These are phyloP conservation scores for Tympanopsis confertula DNA, from an alignment of 2,329 filamentous ascomycete genomes.

Conservation along the genomic window DNA sequence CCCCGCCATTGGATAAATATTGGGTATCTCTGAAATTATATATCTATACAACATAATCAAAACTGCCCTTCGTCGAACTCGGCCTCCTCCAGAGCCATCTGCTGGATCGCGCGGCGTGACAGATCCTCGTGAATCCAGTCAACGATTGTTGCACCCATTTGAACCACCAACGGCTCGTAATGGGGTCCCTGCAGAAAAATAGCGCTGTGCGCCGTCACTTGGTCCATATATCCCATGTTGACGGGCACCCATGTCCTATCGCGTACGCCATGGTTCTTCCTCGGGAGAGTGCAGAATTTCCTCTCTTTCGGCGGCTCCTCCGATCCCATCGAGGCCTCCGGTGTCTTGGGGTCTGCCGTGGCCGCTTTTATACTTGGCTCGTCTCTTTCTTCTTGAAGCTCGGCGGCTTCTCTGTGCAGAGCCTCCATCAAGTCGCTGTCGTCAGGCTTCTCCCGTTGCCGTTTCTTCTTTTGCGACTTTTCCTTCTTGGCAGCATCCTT, in stretches of 20 bases:
- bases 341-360: background rate
- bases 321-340: background rate
- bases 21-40: too few species aligned
- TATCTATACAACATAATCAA: too few species aligned
- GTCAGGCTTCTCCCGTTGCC: slow-evolving; percentile 9
- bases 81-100: background rate
- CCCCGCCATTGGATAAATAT: too few species aligned
- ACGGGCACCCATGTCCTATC: slow-evolving; percentile 70
- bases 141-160: slow-evolving; percentile 56
- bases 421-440: slow-evolving; percentile 13
- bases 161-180: slow-evolving; percentile 67
- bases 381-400: slow-evolving; percentile 12
- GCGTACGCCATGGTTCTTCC: slow-evolving; percentile 35
- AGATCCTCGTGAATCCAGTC: slow-evolving; percentile 58
- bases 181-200: slow-evolving; percentile 65
- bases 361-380: slow-evolving; percentile 1
- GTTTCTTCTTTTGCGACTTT: slow-evolving; percentile 2
- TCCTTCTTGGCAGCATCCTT: slow-evolving; percentile 20
- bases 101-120: background rate
- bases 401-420: slow-evolving; percentile 12
- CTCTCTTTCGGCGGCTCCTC: slow-evolving; percentile 37
- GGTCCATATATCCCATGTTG: slow-evolving; percentile 73
- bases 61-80: too few species aligned
- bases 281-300: slow-evolving; percentile 70
- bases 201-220: slow-evolving; percentile 74